phyloP scores from a whole-genome alignment of 148 eudicot species.

The Rhododendron ferrugineum region DNA sequence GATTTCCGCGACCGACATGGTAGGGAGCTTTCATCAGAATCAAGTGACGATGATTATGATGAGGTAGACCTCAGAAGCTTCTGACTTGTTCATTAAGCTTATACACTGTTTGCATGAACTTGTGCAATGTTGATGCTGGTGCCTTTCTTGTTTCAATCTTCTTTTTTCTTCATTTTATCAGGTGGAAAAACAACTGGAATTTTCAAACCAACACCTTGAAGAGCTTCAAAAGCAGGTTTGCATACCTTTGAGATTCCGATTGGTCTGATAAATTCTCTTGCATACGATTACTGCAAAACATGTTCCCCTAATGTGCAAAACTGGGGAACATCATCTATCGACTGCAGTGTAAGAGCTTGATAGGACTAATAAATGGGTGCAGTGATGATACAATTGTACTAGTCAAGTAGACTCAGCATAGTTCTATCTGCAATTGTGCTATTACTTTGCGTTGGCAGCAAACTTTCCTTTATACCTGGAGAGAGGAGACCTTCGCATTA shows the following conservation, averaged over 20 bases:
- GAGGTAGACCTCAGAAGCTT: conserved; percentile 31
- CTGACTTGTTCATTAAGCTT: not conserved
- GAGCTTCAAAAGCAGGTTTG: conserved; percentile 74
- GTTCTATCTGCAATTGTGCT: not conserved
- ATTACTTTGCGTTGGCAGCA: not conserved
- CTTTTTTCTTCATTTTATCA: conserved; percentile 24
- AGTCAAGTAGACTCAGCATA: not conserved
- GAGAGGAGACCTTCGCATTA: not conserved
- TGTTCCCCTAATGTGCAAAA: not conserved
- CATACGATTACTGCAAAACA: not conserved
- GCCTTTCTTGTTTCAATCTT: conserved; percentile 7
- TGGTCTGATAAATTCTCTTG: not conserved
- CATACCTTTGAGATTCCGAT: conserved; percentile 5
- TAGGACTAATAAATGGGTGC: not conserved
- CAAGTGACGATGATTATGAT: conserved; percentile 38
- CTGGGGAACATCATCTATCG: not conserved
- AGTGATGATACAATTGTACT: not conserved
- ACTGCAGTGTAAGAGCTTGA: not conserved
- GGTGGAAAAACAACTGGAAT: conserved; percentile 47
- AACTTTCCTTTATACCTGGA: not conserved
- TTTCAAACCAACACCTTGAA: conserved; percentile 45
- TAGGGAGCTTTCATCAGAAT: conserved; percentile 60
- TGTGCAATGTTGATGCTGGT: not conserved
- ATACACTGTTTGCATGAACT: not conserved
- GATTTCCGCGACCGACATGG: conserved; percentile 36